These are phyloP conservation scores for Podospora bellae-mahoneyi DNA, from an alignment of 495 filamentous ascomycete species.

Conservation along the genomic window DNA sequence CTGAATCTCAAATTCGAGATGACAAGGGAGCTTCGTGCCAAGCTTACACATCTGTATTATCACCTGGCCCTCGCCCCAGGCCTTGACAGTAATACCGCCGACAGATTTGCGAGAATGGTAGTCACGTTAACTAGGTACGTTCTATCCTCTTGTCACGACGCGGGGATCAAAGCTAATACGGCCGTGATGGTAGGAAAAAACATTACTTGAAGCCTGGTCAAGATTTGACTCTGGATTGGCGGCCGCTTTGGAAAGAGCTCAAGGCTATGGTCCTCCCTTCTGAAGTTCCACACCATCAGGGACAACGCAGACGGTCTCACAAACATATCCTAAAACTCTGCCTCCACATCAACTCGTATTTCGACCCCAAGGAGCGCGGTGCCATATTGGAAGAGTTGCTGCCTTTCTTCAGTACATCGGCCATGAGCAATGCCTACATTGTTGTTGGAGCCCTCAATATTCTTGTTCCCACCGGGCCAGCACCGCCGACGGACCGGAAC, in stretches of 20 bases:
- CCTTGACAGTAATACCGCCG: slow-evolving; percentile 72
- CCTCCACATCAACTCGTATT: slow-evolving; percentile 84
- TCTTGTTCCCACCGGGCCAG: slow-evolving; percentile 79
- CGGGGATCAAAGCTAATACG: slow-evolving; percentile 17
- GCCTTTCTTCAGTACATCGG: slow-evolving; percentile 93
- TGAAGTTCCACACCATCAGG: slow-evolving; percentile 59
- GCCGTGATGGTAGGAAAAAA: slow-evolving; percentile 63
- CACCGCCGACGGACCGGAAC: slow-evolving; percentile 64
- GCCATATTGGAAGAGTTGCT: slow-evolving; percentile 91
- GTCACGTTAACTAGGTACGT: slow-evolving; percentile 85
- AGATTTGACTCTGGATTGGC: slow-evolving; percentile 90
- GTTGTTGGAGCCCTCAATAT: slow-evolving; percentile 82
- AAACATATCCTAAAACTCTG: slow-evolving; percentile 76
- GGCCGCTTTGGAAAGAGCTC: slow-evolving; percentile 83
- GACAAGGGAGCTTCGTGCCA: slow-evolving; percentile 72
- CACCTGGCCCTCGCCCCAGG: slow-evolving; percentile 90
- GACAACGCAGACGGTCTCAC: slow-evolving; percentile 40
- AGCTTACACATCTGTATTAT: slow-evolving; percentile 87
- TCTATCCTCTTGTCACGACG: not conserved
- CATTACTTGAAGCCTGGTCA: slow-evolving; percentile 88
- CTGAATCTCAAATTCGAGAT: slow-evolving; percentile 95
- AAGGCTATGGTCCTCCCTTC: slow-evolving; percentile 83
- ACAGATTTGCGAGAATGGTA: slow-evolving; percentile 95
- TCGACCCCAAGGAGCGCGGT: slow-evolving; percentile 80
- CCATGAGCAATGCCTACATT: slow-evolving; percentile 82